Evolutionary conservation across 2,329 filamentous ascomycete species (phyloP).

Genomic region (Botrytis porri): DNA sequence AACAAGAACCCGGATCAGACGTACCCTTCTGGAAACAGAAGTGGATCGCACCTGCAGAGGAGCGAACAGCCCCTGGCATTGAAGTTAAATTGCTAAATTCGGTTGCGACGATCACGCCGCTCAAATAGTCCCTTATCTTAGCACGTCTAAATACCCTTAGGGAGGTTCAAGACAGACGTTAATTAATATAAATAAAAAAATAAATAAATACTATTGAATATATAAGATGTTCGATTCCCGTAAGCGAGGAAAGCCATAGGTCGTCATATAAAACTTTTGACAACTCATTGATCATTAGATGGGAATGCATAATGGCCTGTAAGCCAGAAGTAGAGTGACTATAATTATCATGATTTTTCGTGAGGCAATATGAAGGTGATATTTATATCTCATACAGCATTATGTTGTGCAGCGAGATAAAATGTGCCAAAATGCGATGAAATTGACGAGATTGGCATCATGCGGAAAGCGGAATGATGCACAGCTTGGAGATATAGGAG

Average conservation of each 20-base stretch:
- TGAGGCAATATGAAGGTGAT: not conserved
- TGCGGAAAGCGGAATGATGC: not conserved
- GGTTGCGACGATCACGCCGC: too few relatives aligned
- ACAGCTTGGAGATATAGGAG: not conserved
- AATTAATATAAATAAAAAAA: too few relatives aligned
- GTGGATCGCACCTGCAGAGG: too few relatives aligned
- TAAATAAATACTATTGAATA: fast-evolving
- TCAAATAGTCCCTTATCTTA: too few relatives aligned
- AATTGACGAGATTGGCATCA: not conserved
- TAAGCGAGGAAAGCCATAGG: not conserved
- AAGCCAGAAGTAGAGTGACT: not conserved
- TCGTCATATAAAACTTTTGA: not conserved
- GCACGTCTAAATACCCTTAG: too few relatives aligned
- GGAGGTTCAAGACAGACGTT: too few relatives aligned
- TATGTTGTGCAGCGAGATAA: not conserved
- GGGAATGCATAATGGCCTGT: not conserved
- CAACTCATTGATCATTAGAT: too few relatives aligned
- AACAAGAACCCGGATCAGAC: too few relatives aligned
- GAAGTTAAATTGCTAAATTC: too few relatives aligned
- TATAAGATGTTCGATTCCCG: not conserved
- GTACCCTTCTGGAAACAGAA: too few relatives aligned
- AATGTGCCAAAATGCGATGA: not conserved
- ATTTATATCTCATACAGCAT: too few relatives aligned
- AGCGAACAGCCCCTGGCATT: too few relatives aligned
- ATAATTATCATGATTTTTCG: not conserved